Evolutionary conservation across 768 basidiomycete genomes (phyloP), one percentile per base, ranked within the genome.

Genomic region (Leccinum sublutescens): DNA sequence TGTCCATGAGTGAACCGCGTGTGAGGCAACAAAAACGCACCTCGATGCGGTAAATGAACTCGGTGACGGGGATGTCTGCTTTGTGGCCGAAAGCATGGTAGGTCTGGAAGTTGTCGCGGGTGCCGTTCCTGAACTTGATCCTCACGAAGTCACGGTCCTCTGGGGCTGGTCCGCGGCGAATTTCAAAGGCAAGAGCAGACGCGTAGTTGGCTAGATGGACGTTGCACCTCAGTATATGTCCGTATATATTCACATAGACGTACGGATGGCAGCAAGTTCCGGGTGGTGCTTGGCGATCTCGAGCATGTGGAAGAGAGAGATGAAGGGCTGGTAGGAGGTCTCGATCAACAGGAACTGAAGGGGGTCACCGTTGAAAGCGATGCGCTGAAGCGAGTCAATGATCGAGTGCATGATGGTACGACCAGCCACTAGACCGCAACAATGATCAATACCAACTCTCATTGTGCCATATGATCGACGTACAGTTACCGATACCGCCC

Each of bases 281-380:
- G 88, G 87, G 69, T 85, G 74, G 27, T 80, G 74, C 61, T 82
- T 76, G 64, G 74, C 64, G 57, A 88, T 75, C 57, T 88, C 89
- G 19, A 90, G 84, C 73, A 89, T 82, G 70, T 86, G 84, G 83
- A 95, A 89, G 73, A 95, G 80, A 4, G 91, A 93, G 68, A 94
- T 86, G 83, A 95, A 92, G 14, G 93, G 87, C 73, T 94, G 93
- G 79, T 95, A 95, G 62, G 90, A 89, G 15, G 87, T 86, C 75
- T 90, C 84, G 64, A 91, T 79, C 64, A 93, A 71, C 74, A 88
- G 79, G 76, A 95, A 82, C 66, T 90, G 87, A 54, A 94, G 83
- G 49, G 90, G 87, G 76, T 91, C 87, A 61, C 82, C 85, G 66
- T 87, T 85, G 79, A 86, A 90, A 49, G 88, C 83, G 71, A 95